phyloP scores from a whole-genome alignment of 1,284 basidiomycete genomes.

The Testicularia cyperi region DNA sequence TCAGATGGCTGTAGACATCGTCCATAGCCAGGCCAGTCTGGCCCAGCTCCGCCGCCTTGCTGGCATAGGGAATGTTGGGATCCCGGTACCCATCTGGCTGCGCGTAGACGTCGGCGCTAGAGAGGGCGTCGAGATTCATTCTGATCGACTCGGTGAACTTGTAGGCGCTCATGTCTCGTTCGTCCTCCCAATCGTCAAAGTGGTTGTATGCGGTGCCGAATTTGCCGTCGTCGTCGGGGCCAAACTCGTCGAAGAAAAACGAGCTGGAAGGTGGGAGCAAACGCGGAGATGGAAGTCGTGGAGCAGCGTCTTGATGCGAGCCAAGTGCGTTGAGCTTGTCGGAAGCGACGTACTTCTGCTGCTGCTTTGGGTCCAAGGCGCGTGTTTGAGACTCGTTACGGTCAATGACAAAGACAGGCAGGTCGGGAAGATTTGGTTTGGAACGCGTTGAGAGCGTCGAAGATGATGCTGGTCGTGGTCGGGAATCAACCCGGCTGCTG shows the following conservation, averaged over 20 bases:
- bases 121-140: conserved; percentile 13
- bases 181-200: conserved; percentile 11
- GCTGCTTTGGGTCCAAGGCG: no score
- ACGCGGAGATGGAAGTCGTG: no score
- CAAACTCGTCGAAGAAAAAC: conserved; percentile 1
- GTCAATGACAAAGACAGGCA: no score
- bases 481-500: no score
- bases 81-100: conserved; percentile 11
- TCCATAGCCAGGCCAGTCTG: conserved; percentile 1
- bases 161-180: conserved; percentile 8
- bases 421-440: no score
- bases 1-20: conserved; percentile 13
- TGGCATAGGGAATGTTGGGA: conserved; percentile 6
- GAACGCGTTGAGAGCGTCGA: no score
- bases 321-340: no score
- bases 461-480: no score
- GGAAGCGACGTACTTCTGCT: no score
- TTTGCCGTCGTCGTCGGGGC: neutral
- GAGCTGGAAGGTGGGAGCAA: no score
- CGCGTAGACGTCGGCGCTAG: neutral
- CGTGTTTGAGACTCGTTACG: no score
- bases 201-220: neutral
- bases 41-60: conserved; percentile 6
- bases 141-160: conserved; percentile 11
- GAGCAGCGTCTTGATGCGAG: no score